Evolutionary conservation across 768 basidiomycete species (phyloP).

Genomic region (Lentinula aciculospora): DNA sequence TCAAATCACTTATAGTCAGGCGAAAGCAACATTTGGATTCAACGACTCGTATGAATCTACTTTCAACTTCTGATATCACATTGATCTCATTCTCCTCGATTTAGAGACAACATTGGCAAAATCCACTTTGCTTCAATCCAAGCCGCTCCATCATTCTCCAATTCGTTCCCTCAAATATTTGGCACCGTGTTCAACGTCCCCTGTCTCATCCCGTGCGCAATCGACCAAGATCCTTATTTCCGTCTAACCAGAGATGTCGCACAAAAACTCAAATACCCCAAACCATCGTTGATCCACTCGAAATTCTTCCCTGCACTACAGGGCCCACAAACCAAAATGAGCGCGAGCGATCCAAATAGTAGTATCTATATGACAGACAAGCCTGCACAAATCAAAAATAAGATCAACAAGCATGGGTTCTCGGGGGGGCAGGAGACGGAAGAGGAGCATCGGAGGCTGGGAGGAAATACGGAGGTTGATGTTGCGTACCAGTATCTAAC

Average conservation of each 20-base stretch:
- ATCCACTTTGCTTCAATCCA: slow-evolving; percentile 95
- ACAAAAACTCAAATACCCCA: slow-evolving; percentile 89
- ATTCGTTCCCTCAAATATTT: slow-evolving; percentile 98
- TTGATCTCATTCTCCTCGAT: neutral
- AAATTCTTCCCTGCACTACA: slow-evolving; percentile 99
- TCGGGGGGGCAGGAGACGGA: slow-evolving; percentile 94
- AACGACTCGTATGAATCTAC: slow-evolving; percentile 76
- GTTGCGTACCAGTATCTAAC: slow-evolving; percentile 92
- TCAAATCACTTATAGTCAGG: slow-evolving; percentile 89
- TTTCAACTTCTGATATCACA: neutral
- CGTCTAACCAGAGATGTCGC: slow-evolving; percentile 96
- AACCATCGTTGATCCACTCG: slow-evolving; percentile 87
- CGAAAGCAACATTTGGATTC: slow-evolving; percentile 95
- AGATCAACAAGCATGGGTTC: slow-evolving; percentile 94
- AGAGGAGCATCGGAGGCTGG: slow-evolving; percentile 84
- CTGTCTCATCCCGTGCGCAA: slow-evolving; percentile 94
- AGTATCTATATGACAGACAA: slow-evolving; percentile 97
- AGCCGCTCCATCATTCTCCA: slow-evolving; percentile 94
- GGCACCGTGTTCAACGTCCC: slow-evolving; percentile 79
- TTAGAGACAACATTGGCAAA: slow-evolving; percentile 96
- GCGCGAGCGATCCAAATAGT: slow-evolving; percentile 88
- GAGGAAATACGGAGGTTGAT: slow-evolving; percentile 93
- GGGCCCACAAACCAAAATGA: slow-evolving; percentile 99
- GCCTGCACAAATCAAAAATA: slow-evolving; percentile 91
- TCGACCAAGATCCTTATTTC: slow-evolving; percentile 98